These are phyloP conservation scores for Cupressus sempervirens DNA, from an alignment of 75 land plant species.

Conservation along the genomic window DNA sequence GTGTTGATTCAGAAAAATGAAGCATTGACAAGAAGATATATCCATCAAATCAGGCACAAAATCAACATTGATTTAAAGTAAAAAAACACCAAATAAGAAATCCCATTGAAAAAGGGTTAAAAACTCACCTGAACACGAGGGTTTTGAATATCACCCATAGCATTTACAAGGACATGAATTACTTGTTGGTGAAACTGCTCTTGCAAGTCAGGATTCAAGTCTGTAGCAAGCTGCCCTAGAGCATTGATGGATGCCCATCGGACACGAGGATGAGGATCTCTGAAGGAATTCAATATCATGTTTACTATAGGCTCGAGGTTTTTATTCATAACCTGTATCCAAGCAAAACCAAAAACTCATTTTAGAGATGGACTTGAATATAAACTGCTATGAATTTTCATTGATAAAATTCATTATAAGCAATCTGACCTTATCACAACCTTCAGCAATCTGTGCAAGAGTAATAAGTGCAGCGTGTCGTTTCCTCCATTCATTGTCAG, in stretches of 20 bases:
- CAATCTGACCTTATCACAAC: constrained; percentile 26
- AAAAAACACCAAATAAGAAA: background rate
- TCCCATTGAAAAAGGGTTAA: background rate
- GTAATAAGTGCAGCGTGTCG: constrained; percentile 26
- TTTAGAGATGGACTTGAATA: constrained; percentile 8
- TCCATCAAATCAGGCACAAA: background rate
- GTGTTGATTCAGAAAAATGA: background rate
- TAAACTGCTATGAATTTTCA: background rate
- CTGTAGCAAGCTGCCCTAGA: constrained; percentile 31
- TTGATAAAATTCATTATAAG: background rate
- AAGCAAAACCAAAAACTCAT: background rate
- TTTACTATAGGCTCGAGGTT: constrained; percentile 28
- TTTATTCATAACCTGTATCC: constrained; percentile 25
- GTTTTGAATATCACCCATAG: constrained; percentile 30
- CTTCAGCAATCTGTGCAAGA: constrained; percentile 38
- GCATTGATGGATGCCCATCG: constrained; percentile 36
- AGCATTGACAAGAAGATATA: background rate
- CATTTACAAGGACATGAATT: constrained; percentile 18
- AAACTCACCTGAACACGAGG: constrained; percentile 28
- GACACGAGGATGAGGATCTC: constrained; percentile 33
- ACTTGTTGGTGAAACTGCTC: constrained; percentile 28
- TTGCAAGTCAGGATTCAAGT: constrained; percentile 28
- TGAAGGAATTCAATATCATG: constrained; percentile 35
- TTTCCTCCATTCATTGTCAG: constrained; percentile 31
- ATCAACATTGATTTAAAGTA: background rate